Evolutionary conservation across 129 eudicot species (phyloP), one percentile per base, ranked within the genome.

Genomic region (Lactuca saligna): DNA sequence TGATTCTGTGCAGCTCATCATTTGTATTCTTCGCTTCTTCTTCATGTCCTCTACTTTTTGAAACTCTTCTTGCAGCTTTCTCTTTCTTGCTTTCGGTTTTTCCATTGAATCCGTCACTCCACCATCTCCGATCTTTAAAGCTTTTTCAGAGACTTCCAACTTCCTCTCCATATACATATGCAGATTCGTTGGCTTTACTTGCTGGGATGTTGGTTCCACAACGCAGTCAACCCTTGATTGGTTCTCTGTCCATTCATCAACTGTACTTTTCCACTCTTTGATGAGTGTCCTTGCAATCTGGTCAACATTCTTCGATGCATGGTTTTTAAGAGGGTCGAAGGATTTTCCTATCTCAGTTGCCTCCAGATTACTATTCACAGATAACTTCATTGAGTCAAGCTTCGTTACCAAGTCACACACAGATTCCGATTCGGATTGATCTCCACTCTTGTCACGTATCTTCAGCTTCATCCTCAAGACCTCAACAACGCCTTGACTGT

Each of bases 1-100:
- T 25, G 16, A 68, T 8, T 25, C 55, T 54, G 37, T 68, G 73
- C 15, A 37, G 14, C 41, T 68, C 9, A 68, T 55, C 20, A 68
- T 63, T 54, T 37, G 37, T 34, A 39, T 54, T 8, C 44, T 68
- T 37, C 25, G 20, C 38, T 35, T 15, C 25, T 12, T 35, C 15
- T 54, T 68, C 3, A 3, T 7, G 39, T 54, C 54, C 54, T 54
- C 63, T 3, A n/a, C 73, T 35, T 54, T 53, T 17, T 35, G 7
- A 17, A 53, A 68, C 7, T 4, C n/a, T 54, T 38, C 17, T 0
- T 37, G 62, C 37, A 68, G 16, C 46, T 68, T 68, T 68, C 73
- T 54, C 12, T 67, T 53, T 7, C 31, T 34, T 17, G 17, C 72
- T 67, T 67, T 34, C 0, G 53, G 10, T 34, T 53, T 67, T 35